phyloP scores from a whole-genome alignment of 352 stramenopile genomes.

The Globisporangium carolinianum region DNA sequence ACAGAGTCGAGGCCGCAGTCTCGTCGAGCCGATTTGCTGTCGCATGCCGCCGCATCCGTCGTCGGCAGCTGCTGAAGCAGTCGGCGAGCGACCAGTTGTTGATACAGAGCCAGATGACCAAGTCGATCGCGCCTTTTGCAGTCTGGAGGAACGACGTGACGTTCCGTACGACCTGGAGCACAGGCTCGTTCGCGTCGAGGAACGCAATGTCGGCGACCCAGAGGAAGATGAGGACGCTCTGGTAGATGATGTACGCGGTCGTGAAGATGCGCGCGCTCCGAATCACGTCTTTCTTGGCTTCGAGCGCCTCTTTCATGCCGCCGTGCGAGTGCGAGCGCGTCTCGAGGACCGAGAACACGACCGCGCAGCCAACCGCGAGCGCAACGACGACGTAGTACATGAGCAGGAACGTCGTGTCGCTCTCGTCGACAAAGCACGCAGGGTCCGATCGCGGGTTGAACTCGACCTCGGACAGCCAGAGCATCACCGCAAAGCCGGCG shows the following conservation, averaged over 20 bases:
- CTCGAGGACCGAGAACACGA: slow-evolving; percentile 62
- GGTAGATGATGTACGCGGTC: slow-evolving; percentile 74
- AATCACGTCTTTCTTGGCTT: slow-evolving; percentile 80
- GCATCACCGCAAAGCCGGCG: slow-evolving; percentile 32
- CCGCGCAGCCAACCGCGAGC: slow-evolving; percentile 53
- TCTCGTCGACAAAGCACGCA: slow-evolving; percentile 73
- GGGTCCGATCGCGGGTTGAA: slow-evolving; percentile 44
- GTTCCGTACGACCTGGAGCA: slow-evolving; percentile 41
- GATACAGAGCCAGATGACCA: slow-evolving; percentile 81
- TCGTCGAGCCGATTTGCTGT: background rate
- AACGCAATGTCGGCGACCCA: slow-evolving; percentile 62
- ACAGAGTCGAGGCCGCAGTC: slow-evolving; percentile 4
- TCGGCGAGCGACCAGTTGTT: slow-evolving; percentile 40
- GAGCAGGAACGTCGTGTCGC: slow-evolving; percentile 45
- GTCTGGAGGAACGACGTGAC: slow-evolving; percentile 64
- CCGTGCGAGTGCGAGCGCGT: slow-evolving; percentile 60
- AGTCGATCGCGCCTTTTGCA: slow-evolving; percentile 71
- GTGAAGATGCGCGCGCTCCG: slow-evolving; percentile 77
- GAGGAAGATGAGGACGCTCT: slow-evolving; percentile 76
- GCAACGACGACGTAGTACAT: slow-evolving; percentile 77
- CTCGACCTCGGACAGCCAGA: slow-evolving; percentile 48
- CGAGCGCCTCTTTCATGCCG: slow-evolving; percentile 70
- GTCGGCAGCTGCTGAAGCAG: slow-evolving; percentile 9
- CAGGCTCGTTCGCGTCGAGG: slow-evolving; percentile 19
- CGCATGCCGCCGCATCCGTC: background rate